Base-by-base conservation (phyloP, 768 basidiomycete species). In the Hygrocybe punicea region DNA sequence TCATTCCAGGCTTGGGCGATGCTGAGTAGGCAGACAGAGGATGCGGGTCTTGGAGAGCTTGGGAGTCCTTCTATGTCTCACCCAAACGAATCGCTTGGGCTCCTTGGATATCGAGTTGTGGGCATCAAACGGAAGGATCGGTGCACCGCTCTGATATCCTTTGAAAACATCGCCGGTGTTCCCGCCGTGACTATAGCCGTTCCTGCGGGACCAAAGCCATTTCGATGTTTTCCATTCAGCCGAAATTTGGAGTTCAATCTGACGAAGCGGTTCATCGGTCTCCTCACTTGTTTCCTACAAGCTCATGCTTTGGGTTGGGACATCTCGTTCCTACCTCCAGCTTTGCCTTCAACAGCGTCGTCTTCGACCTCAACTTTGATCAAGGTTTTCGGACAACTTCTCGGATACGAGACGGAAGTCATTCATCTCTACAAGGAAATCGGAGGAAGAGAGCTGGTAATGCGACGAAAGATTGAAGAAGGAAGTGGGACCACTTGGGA, bases 341-440 rank as follows among this genome's bases (percentile, higher is more conserved):
- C 77, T 4, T 62, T 77, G 42, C 80, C 82, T 1, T 83, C 83
- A 2, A 84, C 84, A 0, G 81, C 85, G 0, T 83, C 83, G n/a
- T 77, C 78, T 16, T 86, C 82, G 44, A 84, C 81, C 2, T 80
- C 81, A 1, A 79, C 80, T 5, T 77, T 86, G 24, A 78, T 86
- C 17, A 72, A 67, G 55, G 73, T 78, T 1, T 85, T 87, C 59
- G 78, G 78, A 2, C 74, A 80, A 55, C 58, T 85, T 7, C 72
- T 87, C 1, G 85, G 85, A 1, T 87, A 86, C 64, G 81, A 83
- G 11, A 65, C 73, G 0, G 84, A 86, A 59, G 78, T 78, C 2
- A 65, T 85, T 9, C 84, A 86, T 57, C 73, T 86, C 73, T 87
- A 85, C 66, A 87, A 86, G 67, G 85, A 86, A 59, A 69, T 86